Percentiles rank a stretch among this genome's conserved stretches.
Conservation (phyloP, 1,284 basidiomycete species). For the Meira nashicola region DNA sequence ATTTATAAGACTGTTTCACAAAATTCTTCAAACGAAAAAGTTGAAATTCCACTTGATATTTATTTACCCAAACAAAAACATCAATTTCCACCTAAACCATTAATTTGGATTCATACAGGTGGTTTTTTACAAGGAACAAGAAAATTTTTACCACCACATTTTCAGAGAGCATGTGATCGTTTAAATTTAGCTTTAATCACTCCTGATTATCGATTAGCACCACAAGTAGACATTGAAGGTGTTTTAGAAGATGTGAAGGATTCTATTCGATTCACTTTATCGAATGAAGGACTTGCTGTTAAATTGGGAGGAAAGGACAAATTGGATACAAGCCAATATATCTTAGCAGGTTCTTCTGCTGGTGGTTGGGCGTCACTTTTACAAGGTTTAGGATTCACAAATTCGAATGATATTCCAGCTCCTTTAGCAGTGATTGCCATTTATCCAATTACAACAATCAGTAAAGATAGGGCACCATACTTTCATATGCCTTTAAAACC, state of each 20-base stretch:
- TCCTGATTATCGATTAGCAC: slow-evolving; percentile 37
- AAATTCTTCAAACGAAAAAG: slow-evolving; percentile 24
- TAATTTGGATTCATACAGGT: slow-evolving; percentile 36
- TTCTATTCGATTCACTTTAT: slow-evolving; percentile 24
- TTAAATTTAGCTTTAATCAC: slow-evolving; percentile 26
- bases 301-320: slow-evolving; percentile 1
- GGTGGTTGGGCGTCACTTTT: slow-evolving; percentile 35
- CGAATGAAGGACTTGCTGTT: slow-evolving; percentile 13
- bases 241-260: slow-evolving; percentile 32
- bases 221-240: slow-evolving; percentile 27
- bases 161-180: slow-evolving; percentile 23
- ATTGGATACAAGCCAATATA: slow-evolving; percentile 16
- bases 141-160: slow-evolving; percentile 30
- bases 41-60: slow-evolving; percentile 30
- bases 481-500: slow-evolving; percentile 29
- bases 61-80: slow-evolving; percentile 22
- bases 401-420: neutral
- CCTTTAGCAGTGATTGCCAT: slow-evolving; percentile 30
- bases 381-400: slow-evolving; percentile 21
- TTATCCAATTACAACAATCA: slow-evolving; percentile 36
- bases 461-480: slow-evolving; percentile 19
- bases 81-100: slow-evolving; percentile 16
- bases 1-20: slow-evolving; percentile 28
- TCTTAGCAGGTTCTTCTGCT: slow-evolving; percentile 30
- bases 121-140: slow-evolving; percentile 37